Base-by-base conservation (phyloP, 1,284 basidiomycete species). In the Sporisorium reilianum region DNA sequence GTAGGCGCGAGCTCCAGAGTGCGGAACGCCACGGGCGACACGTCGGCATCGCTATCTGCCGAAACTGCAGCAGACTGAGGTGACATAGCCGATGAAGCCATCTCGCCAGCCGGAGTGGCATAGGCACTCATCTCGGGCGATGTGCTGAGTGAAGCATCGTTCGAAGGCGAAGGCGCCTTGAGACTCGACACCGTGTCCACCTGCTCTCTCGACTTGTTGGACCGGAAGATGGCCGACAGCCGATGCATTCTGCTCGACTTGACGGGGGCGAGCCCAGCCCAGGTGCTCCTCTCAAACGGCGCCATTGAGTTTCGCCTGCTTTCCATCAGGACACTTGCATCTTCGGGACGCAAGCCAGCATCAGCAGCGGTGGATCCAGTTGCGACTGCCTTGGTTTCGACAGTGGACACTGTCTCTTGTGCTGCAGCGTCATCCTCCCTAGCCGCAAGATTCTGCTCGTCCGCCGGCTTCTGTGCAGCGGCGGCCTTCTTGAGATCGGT, bases 21-120 rank as follows among this genome's bases (percentile, higher is more conserved):
- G 42, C 55, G 61, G 58, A 74, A 74, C 4, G 65, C 62, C 12
- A 74, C 40, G 1, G 71, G 71, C 20, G 71, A 74, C 14, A 68
- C 23, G 25, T 74, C 65, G 0, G 65, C 61, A 40, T 74, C 71
- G 44, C 71, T 74, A 9, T 32, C 55, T 3, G 62, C 50, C 4
- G 65, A 74, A 5, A 65, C 36, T 1, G 71, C 71, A 10, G 62
- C 65, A 14, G 71, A 74, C 10, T 53, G 50, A 9, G 71, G 71
- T 26, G 71, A 74, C 23, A 65, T 9, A 22, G 38, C 20, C 14
- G 51, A n/a, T 5, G 70, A 52, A 8, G 52, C n/a, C 36, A 41
- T 10, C 18, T 65, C 71, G 5, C 50, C 62, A 14, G 55, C 5
- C 0, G 65, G 62, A 28, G 71, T 68, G 12, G 48, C 65, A 30